Evolutionary conservation across 768 basidiomycete genomes (phyloP).

Genomic region (Tulasnella sp.): DNA sequence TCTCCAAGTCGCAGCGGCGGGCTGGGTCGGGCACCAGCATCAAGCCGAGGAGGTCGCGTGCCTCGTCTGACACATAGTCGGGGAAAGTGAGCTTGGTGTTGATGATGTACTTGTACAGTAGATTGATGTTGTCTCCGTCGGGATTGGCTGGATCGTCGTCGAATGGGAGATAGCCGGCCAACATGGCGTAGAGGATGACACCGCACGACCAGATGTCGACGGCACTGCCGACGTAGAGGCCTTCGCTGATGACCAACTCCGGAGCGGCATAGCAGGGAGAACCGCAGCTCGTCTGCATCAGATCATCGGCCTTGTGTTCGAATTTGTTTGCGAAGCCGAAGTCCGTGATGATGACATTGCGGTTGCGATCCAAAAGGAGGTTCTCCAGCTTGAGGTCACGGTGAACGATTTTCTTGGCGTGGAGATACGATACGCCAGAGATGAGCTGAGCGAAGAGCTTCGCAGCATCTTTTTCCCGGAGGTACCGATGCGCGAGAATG

Average conservation of each 20-base stretch:
- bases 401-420: slow-evolving; percentile 98
- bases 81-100: slow-evolving; percentile 96
- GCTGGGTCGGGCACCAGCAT: slow-evolving; percentile 96
- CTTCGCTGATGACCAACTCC: slow-evolving; percentile 96
- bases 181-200: slow-evolving; percentile 95
- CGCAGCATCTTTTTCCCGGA: slow-evolving; percentile 91
- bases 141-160: slow-evolving; percentile 99
- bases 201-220: slow-evolving; percentile 99
- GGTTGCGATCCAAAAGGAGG: slow-evolving; percentile 91
- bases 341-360: slow-evolving; percentile 99
- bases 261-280: slow-evolving; percentile 98
- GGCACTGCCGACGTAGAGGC: slow-evolving; percentile 93
- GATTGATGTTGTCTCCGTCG: slow-evolving; percentile 98
- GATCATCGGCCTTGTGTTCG: slow-evolving; percentile 87
- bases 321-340: slow-evolving; percentile 99
- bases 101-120: slow-evolving; percentile 98
- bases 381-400: slow-evolving; percentile 99
- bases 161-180: slow-evolving; percentile 97
- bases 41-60: slow-evolving; percentile 78
- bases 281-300: slow-evolving; percentile 98
- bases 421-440: slow-evolving; percentile 98
- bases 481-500: slow-evolving; percentile 95
- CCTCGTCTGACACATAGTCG: slow-evolving; percentile 86
- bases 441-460: slow-evolving; percentile 98
- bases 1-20: slow-evolving; percentile 70